Evolutionary conservation across 768 basidiomycete genomes (phyloP).

Genomic region (Wakefieldia striispora): DNA sequence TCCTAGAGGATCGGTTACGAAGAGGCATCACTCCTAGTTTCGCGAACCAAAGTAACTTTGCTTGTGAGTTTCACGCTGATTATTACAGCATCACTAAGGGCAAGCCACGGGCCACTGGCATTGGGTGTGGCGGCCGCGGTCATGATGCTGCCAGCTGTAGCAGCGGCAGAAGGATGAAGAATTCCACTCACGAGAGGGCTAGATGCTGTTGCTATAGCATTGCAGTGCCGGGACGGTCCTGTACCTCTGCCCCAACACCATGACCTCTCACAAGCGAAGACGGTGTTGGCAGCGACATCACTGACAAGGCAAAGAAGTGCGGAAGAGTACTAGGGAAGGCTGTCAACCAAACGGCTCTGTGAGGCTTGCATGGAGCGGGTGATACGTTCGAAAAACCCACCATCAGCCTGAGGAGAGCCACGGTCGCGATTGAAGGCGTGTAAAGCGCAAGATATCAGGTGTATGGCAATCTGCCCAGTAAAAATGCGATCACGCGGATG

Average conservation of each 20-base stretch:
- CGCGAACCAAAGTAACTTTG: no score
- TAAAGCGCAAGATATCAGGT: conserved; percentile 56
- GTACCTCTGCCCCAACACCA: conserved; percentile 50
- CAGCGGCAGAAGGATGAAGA: no score
- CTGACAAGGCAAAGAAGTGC: conserved; percentile 51
- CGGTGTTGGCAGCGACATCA: conserved; percentile 50
- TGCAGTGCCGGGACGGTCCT: no score
- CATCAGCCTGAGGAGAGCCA: conserved; percentile 56
- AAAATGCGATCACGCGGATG: conserved; percentile 62
- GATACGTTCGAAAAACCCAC: conserved; percentile 54
- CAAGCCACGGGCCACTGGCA: no score
- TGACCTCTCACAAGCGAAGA: conserved; percentile 55
- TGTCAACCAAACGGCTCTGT: conserved; percentile 51
- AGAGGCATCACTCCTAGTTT: no score
- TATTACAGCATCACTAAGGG: no score
- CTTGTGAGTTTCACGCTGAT: no score
- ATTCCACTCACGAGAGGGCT: no score
- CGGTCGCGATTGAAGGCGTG: conserved; percentile 58
- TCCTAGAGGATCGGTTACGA: no score
- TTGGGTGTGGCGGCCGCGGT: no score
- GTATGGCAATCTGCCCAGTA: conserved; percentile 48
- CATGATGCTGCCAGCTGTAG: no score
- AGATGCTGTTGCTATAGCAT: no score
- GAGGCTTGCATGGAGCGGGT: conserved; percentile 50
- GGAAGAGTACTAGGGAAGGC: conserved; percentile 44